Percentiles rank a stretch among this genome's conserved stretches.
These are phyloP conservation scores for Alternaria postmessia DNA, from an alignment of 2,329 filamentous ascomycete genomes.

Conservation along the genomic window DNA sequence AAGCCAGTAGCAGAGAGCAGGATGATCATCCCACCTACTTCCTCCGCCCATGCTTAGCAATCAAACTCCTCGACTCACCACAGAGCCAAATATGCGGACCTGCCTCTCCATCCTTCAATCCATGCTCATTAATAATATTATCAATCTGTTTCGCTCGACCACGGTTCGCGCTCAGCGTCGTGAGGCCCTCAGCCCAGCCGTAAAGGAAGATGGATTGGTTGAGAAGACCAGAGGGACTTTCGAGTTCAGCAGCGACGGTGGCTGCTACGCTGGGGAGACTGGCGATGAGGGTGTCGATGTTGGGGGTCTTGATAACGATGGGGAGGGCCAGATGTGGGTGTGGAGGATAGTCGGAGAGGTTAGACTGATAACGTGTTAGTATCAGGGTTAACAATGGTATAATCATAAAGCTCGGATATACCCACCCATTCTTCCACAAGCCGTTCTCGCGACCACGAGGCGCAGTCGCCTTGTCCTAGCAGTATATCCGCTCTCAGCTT, in stretches of 20 bases:
- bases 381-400: no score
- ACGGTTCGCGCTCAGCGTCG: slow-evolving; percentile 76
- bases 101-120: slow-evolving; percentile 58
- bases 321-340: slow-evolving; percentile 62
- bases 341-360: no score
- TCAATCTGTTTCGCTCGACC: slow-evolving; percentile 73
- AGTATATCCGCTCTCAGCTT: slow-evolving; percentile 67
- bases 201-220: slow-evolving; percentile 76
- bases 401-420: no score
- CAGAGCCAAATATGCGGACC: slow-evolving; percentile 72
- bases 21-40: background rate
- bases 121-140: slow-evolving; percentile 62
- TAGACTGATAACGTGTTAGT: no score
- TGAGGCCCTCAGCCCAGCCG: slow-evolving; percentile 70
- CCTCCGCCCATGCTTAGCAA: slow-evolving; percentile 62
- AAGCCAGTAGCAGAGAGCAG: no score
- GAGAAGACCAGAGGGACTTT: slow-evolving; percentile 56
- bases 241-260: slow-evolving; percentile 51
- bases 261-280: slow-evolving; percentile 58
- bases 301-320: slow-evolving; percentile 61
- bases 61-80: slow-evolving; percentile 69
- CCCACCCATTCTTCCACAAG: slow-evolving; percentile 33
- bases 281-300: slow-evolving; percentile 47
- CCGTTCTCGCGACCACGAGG: slow-evolving; percentile 16
- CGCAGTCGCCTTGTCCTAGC: slow-evolving; percentile 56